phyloP scores from a whole-genome alignment of 108 stramenopile genomes.

The Discostella stelligeroides region DNA sequence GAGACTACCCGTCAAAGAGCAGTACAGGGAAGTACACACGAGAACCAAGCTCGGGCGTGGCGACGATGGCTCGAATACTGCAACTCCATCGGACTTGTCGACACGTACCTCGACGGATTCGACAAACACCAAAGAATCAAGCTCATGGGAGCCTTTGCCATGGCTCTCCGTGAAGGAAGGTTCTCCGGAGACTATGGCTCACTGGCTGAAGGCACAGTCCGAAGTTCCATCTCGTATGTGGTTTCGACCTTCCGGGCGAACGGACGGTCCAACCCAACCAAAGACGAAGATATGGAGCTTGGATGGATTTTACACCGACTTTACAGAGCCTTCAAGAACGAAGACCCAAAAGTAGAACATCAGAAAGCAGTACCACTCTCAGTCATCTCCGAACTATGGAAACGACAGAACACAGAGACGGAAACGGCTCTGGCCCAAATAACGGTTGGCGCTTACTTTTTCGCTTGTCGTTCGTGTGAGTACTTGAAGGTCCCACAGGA shows the following conservation, averaged over 20 bases:
- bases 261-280: too few species aligned
- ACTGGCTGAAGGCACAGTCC: slow-evolving; percentile 18
- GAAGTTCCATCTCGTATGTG: background rate
- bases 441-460: background rate
- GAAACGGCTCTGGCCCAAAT: slow-evolving; percentile 14
- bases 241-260: too few species aligned
- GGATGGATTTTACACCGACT: background rate
- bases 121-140: too few species aligned
- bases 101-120: background rate
- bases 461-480: too few species aligned
- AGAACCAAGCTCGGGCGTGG: too few species aligned
- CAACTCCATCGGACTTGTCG: background rate
- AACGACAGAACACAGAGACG: background rate
- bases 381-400: slow-evolving; percentile 11
- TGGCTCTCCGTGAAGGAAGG: background rate
- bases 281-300: background rate
- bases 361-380: background rate
- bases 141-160: too few species aligned
- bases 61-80: background rate
- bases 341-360: background rate
- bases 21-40: too few species aligned
- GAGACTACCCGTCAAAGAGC: too few species aligned
- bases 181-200: slow-evolving; percentile 16
- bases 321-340: too few species aligned
- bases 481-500: too few species aligned